These are phyloP conservation scores for Neolecta irregularis DNA, from an alignment of 1,139 yeast genomes.

Conservation along the genomic window DNA sequence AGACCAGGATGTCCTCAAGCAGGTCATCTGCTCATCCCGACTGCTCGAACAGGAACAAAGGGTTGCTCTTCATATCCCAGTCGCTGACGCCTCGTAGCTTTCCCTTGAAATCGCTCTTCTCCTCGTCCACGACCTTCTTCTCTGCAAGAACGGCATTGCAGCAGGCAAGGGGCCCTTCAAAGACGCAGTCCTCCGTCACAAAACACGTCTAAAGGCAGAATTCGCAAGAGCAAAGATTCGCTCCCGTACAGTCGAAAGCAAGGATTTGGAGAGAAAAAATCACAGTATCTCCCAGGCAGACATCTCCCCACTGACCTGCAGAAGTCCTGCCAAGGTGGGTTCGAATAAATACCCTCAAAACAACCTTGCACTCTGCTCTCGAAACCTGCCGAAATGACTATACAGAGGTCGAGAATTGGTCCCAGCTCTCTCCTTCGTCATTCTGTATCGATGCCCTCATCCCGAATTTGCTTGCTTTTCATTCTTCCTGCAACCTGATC, in stretches of 20 bases:
- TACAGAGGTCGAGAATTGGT: too few species aligned
- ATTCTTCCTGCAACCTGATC: constrained; percentile 4
- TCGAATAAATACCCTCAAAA: constrained; percentile 50
- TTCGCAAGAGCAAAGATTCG: constrained; percentile 57
- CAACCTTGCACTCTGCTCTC: constrained; percentile 28
- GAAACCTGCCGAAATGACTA: constrained; percentile 32
- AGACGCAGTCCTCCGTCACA: constrained; percentile 61
- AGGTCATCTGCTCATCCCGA: constrained; percentile 10
- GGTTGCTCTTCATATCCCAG: constrained; percentile 28
- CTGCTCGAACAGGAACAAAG: constrained; percentile 21
- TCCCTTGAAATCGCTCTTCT: constrained; percentile 33
- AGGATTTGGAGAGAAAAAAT: too few species aligned
- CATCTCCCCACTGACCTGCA: not conserved
- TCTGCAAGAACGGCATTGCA: constrained; percentile 66
- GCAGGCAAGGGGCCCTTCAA: constrained; percentile 81
- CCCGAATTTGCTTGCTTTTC: constrained; percentile 65
- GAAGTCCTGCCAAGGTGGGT: constrained; percentile 68
- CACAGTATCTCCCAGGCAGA: too few species aligned
- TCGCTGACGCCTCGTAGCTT: constrained; percentile 14
- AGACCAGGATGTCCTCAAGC: constrained; percentile 9
- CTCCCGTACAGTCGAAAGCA: not conserved
- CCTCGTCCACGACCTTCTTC: constrained; percentile 64
- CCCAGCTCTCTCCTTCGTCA: constrained; percentile 18
- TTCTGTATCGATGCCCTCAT: constrained; percentile 26
- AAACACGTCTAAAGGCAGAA: constrained; percentile 70